Percentiles rank a stretch among this genome's conserved stretches.
phyloP scores from a whole-genome alignment of 164 flowering plant genomes.

The Platanus orientalis region DNA sequence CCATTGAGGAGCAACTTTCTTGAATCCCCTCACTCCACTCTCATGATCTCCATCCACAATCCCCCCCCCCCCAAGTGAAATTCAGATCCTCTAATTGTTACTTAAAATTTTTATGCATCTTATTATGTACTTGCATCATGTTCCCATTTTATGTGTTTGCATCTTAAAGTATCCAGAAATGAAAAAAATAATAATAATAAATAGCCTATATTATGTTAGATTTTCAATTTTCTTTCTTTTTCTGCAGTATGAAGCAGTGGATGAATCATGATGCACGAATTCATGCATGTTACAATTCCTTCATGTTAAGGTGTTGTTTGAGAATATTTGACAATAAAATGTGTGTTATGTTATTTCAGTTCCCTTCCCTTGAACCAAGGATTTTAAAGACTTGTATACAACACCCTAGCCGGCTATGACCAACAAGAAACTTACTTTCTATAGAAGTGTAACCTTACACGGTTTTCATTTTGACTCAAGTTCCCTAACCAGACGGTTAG shows the following conservation, averaged over 20 bases:
- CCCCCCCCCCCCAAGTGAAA: background rate
- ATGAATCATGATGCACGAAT: no score
- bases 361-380: no score
- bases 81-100: background rate
- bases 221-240: no score
- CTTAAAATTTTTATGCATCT: conserved; percentile 11
- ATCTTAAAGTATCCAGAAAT: conserved; percentile 12
- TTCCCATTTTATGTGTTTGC: background rate
- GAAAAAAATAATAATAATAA: background rate
- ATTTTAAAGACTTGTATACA: no score
- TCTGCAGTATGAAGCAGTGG: no score
- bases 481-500: conserved; percentile 1
- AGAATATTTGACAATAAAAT: no score
- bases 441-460: background rate
- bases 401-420: no score
- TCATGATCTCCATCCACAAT: background rate
- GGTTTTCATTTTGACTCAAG: background rate
- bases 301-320: background rate
- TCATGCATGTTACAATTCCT: background rate
- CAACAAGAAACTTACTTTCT: no score
- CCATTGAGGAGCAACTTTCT: conserved; percentile 36
- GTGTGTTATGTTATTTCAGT: no score
- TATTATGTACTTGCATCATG: conserved; percentile 9
- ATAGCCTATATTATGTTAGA: no score
- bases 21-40: conserved; percentile 1